phyloP scores from a whole-genome alignment of 805 yeast species.

The Priceomyces medius region DNA sequence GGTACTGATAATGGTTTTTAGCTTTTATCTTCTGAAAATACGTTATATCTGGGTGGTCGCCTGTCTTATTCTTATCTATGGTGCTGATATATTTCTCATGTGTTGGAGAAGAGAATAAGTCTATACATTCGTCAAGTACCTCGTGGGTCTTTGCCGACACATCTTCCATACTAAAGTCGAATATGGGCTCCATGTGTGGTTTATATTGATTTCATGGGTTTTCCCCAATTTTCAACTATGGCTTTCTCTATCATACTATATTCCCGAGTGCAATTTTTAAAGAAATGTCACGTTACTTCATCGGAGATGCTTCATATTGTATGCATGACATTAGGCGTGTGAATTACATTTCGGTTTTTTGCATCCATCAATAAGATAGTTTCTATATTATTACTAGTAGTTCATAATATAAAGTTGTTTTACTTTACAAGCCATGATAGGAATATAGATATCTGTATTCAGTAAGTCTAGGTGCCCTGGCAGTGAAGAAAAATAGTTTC shows the following conservation, averaged over 20 bases:
- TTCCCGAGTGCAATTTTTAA: not conserved
- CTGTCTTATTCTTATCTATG: not conserved
- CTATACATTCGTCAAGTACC: slow-evolving; percentile 25
- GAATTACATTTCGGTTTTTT: too few relatives aligned
- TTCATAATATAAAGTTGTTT: too few relatives aligned
- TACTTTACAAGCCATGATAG: too few relatives aligned
- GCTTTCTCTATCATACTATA: not conserved
- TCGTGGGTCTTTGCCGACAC: slow-evolving; percentile 18
- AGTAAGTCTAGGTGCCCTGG: too few relatives aligned
- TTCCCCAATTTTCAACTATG: not conserved
- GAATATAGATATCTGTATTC: too few relatives aligned
- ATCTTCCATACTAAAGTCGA: slow-evolving; percentile 12
- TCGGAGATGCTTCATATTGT: too few relatives aligned
- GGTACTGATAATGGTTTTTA: slow-evolving; percentile 38
- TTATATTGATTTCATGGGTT: not conserved
- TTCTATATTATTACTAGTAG: too few relatives aligned
- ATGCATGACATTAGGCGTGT: too few relatives aligned
- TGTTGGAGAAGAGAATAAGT: slow-evolving; percentile 18
- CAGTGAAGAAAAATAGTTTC: too few relatives aligned
- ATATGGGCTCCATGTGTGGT: slow-evolving; percentile 9
- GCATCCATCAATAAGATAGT: too few relatives aligned
- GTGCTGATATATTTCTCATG: slow-evolving; percentile 8
- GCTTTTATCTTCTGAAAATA: slow-evolving; percentile 35
- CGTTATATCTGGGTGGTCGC: slow-evolving; percentile 38
- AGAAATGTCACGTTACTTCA: slow-evolving; percentile 1